Evolutionary conservation across 805 yeast species (phyloP).

Genomic region (Lipomyces spencermartinsiae): DNA sequence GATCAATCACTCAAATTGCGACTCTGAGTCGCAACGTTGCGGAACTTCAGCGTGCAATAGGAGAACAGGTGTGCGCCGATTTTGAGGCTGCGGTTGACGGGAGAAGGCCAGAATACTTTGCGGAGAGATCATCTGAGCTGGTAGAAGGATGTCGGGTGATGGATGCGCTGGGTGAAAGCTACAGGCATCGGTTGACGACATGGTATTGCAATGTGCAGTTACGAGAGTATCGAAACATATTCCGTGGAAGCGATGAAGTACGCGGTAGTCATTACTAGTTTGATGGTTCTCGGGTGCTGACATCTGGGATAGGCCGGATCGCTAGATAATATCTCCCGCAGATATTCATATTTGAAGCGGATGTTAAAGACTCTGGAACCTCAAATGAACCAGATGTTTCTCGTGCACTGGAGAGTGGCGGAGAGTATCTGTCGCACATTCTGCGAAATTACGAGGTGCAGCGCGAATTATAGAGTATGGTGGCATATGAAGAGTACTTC

Average conservation of each 20-base stretch:
- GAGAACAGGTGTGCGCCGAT: conserved; percentile 75
- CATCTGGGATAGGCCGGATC: conserved; percentile 68
- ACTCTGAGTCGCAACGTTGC: conserved; percentile 64
- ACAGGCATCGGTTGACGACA: conserved; percentile 63
- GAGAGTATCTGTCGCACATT: conserved; percentile 65
- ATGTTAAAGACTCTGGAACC: conserved; percentile 65
- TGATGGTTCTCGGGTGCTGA: background rate
- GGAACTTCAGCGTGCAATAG: conserved; percentile 63
- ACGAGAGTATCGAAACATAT: conserved; percentile 76
- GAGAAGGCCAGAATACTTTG: conserved; percentile 45
- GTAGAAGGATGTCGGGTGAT: conserved; percentile 74
- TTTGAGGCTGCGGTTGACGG: conserved; percentile 60
- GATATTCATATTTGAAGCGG: conserved; percentile 82
- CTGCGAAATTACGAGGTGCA: conserved; percentile 62
- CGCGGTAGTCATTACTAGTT: background rate
- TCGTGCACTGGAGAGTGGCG: conserved; percentile 73
- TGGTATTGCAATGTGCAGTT: conserved; percentile 78
- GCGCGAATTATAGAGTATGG: background rate
- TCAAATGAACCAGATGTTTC: conserved; percentile 63
- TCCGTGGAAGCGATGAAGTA: conserved; percentile 74
- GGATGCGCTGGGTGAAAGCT: conserved; percentile 64
- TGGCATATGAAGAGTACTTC: background rate
- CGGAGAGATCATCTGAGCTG: conserved; percentile 38
- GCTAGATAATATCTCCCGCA: conserved; percentile 79
- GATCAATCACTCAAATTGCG: conserved; percentile 82